Base-by-base conservation (phyloP, 371 early-diverging fungal genomes). In the Saksenaea oblongispora region DNA sequence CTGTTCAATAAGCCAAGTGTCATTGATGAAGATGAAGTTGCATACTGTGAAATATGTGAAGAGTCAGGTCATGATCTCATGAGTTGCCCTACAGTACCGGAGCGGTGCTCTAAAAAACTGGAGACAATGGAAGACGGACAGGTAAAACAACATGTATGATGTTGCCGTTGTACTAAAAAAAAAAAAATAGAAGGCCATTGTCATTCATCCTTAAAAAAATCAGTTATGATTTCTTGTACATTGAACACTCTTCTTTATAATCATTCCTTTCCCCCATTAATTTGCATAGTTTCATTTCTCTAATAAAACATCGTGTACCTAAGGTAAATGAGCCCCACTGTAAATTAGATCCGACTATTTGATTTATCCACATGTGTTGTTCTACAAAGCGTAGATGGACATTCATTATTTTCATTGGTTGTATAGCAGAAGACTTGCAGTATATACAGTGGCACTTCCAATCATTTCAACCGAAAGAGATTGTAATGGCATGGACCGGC, bases 11-110 rank as follows among this genome's bases (percentile, higher is more conserved):
- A 59, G 14, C 55, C n/a, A 13, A 9, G 1, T 10, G 14, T 37
- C 11, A 35, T 26, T 36, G 37, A 56, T 1, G 44, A 61, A 14
- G 61, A 62, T 26, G 65, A 67, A 18, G 51, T 42, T 3, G 54
- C 76, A 11, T 83, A 73, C 67, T 88, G 87, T 62, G 87, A 84
- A 54, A 72, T 87, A 14, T 89, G 90, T 59, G 87, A 90, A 39
- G 64, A 73, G 18, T 67, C 65, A 26, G 86, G 84, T 4, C 90
- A 88, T 56, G 80, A 82, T 41, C 72, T 89, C 22, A 73, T 84
- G 54, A 75, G 51, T 47, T 47, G 51, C 11, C 22, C 51, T 47
- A 47, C 51, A n/a, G 51, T 47, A 5, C 51, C 22, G 17, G 51
- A 47, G 22, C 51, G 51, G 18, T 47, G 51, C 51, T 47, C 51